Base-by-base conservation (phyloP, 192 early-diverging fungal genomes). In the Podila clonocystis region DNA sequence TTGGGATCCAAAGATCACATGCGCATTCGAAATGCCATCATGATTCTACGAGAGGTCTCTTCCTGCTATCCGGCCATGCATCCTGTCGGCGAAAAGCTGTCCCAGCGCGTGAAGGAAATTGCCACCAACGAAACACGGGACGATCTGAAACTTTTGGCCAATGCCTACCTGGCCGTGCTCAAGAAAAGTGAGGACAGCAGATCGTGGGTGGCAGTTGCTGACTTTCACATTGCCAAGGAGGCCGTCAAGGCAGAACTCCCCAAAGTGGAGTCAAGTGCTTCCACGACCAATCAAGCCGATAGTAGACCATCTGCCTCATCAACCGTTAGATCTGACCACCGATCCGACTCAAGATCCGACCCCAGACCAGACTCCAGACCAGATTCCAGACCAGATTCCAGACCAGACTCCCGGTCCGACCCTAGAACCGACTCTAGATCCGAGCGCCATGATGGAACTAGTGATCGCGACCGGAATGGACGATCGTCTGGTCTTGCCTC, bases 101-200 rank as follows among this genome's bases (percentile, higher is more conserved):
- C 86, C 12, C 33, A 66, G 6, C 67, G 65, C 2, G 71, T 90
- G 26, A 55, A 88, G 38, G 72, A 72, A 0, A 82, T 95, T 13
- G 86, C 82, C n/a, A 60, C 73, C 2, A 83, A 72, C 19, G 94
- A 95, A 73, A 82, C 72, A 12, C 73, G 93, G 15, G 89, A 87
- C 31, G 94, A 96, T 76, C 74, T 96, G 36, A 94, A 94, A 63
- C 78, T 91, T 6, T 58, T 96, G 29, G 93, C 94, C 0, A 74
- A 82, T 22, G 83, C 87, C 3, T 94, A 91, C 64, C 50, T 69
- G 19, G 91, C 74, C 2, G 71, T 82, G 22, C 55, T 88, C 38
- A 74, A 73, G 22, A 79, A 66, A 12, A n/a, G 49, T 3, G 28
- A 73, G 34, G 67, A 85, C 11, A 65, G 48, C 50, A 26, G 63